phyloP scores from a whole-genome alignment of 352 stramenopile species.

The Phytopythium boreale region DNA sequence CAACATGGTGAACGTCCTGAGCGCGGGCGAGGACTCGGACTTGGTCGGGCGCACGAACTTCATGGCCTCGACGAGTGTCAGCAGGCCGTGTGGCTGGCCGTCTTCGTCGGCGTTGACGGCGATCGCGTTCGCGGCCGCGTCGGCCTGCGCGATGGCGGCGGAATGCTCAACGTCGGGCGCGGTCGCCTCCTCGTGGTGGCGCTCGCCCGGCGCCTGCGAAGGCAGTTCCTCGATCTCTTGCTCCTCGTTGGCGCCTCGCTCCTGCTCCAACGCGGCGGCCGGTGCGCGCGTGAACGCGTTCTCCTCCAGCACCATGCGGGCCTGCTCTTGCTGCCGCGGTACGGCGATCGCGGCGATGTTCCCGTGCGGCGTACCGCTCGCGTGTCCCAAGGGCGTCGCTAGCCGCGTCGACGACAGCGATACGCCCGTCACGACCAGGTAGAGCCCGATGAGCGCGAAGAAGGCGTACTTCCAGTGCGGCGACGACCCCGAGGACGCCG shows the following conservation, averaged over 20 bases:
- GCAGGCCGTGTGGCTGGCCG: not conserved
- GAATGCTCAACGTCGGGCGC: constrained; percentile 7
- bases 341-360: constrained; percentile 5
- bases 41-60: constrained; percentile 18
- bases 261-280: constrained; percentile 10
- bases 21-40: constrained; percentile 15
- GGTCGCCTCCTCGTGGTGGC: not conserved
- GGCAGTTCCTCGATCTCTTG: constrained; percentile 18
- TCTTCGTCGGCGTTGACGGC: not conserved
- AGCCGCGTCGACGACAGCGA: constrained; percentile 13
- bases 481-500: constrained; percentile 1
- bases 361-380: not conserved
- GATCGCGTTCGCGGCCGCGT: not conserved
- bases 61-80: constrained; percentile 16
- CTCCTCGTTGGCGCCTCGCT: constrained; percentile 8
- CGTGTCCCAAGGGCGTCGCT: not conserved
- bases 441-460: constrained; percentile 24
- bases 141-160: constrained; percentile 1
- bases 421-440: constrained; percentile 16
- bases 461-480: constrained; percentile 23
- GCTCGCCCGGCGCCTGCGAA: not conserved
- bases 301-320: constrained; percentile 5
- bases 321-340: constrained; percentile 5
- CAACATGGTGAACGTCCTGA: constrained; percentile 17
- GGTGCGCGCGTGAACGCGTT: not conserved